Evolutionary conservation across 345 rosid species (phyloP).

Genomic region (Syzygium oleosum): DNA sequence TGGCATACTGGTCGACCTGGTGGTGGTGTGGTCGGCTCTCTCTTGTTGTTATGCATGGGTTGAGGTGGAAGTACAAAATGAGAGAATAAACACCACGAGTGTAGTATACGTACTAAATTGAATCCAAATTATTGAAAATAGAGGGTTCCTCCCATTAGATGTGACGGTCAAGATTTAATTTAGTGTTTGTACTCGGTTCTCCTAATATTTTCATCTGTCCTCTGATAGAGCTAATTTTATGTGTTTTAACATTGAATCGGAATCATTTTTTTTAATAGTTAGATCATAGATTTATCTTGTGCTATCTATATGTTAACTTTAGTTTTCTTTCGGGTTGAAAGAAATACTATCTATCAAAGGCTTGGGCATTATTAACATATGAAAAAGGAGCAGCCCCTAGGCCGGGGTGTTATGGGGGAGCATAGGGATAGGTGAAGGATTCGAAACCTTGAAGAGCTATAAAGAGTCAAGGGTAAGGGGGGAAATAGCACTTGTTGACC

Average conservation of each 20-base stretch:
- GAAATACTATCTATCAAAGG: not conserved
- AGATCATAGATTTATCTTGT: not conserved
- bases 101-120: not conserved
- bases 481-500: not conserved
- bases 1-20: not conserved
- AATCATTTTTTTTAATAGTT: not conserved
- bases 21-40: not conserved
- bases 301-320: not conserved
- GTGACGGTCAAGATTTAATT: not conserved
- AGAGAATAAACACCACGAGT: not conserved
- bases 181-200: not conserved
- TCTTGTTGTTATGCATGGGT: not conserved
- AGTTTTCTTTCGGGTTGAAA: not conserved
- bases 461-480: not conserved
- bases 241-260: not conserved
- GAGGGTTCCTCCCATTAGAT: not conserved
- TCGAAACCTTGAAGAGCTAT: not conserved
- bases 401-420: not conserved
- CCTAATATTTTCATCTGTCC: not conserved
- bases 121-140: not conserved
- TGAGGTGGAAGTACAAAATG: not conserved
- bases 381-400: not conserved
- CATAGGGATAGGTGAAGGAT: not conserved
- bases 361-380: not conserved
- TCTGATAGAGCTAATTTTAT: not conserved